Base-by-base conservation (phyloP, 352 stramenopile species). In the Halophytophthora polymorphica region DNA sequence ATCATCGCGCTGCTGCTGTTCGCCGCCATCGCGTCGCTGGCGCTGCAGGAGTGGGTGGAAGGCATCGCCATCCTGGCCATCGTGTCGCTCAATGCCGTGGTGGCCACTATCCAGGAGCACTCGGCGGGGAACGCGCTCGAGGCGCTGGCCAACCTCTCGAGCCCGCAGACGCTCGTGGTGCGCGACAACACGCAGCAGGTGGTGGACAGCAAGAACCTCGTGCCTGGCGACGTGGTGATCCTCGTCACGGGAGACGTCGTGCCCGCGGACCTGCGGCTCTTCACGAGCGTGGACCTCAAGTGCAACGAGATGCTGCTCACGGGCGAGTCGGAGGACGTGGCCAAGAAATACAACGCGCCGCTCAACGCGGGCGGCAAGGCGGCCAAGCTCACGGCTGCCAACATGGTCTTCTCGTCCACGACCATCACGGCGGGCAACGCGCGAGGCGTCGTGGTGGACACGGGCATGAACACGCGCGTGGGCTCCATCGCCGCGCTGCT, bases 221-320 rank as follows among this genome's bases (percentile, higher is more conserved):
- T 94, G 2, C 79, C 77, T 0, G 94, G 90, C 12, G 83, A 93
- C 51, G 58, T 96, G 25, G 82, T 98, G n/a, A 69, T 92, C 34
- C 81, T 98, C 6, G 75, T 81, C 31, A 96, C 89, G 10, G 95
- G 95, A 17, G 95, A 98, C 53, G 90, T 97, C 44, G 88, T 98
- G 17, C 90, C 92, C 0, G 78, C 88, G 0, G 95, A 98, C 58
- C 83, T 96, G 12, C 69, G 92, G 6, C 68, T 98, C 11, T 66
- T 96, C 15, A 73, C 92, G 17, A 96, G 90, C 38, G 82, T 84
- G 4, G 69, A 90, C 28, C 57, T 93, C 15, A 89, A 93, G 48
- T 81, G 95, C 33, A 97, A 98, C 57, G 93, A 98, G 65, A 97
- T 93, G 59, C 81, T 90, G 59, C 73, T 98, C 0, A 98, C 95